Evolutionary conservation across 2,329 filamentous ascomycete genomes (phyloP), one percentile per base, ranked within the genome.

Genomic region (Basipetospora chlamydospora): DNA sequence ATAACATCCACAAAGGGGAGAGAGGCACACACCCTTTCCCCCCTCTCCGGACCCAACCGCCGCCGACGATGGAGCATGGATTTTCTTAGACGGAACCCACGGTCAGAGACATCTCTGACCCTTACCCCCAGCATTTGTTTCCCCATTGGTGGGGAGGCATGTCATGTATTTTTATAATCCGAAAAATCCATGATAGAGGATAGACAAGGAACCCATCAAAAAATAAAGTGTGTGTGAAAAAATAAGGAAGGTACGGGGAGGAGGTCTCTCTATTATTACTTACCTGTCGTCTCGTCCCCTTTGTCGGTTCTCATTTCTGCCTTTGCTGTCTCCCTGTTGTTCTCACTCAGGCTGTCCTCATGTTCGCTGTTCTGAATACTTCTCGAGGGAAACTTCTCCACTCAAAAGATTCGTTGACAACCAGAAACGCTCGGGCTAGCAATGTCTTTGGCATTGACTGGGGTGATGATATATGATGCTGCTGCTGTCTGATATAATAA

Each of bases 181-280:
- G 21, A 38, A 38, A 28, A 38, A 38, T 38, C 35, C 35, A 38
- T 38, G 28, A 38, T 38, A 38, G 35, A 38, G 35, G 35, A 38
- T 32, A 38, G 35, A 37, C 15, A 23, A n/a, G 35, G 31, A 20
- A n/a, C n/a, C n/a, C n/a, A 23, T 33, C 16, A 31, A 36, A 38
- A 22, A 38, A 38, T 38, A 38, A 25, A 35, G 33, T 16, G 35
- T 26, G 21, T 33, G 35, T 38, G 35, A n/a, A n/a, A n/a, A n/a
- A n/a, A n/a, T n/a, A n/a, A n/a, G n/a, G n/a, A n/a, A n/a, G n/a
- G n/a, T n/a, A n/a, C 22, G 6, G 26, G 35, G 18, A 28, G 21
- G 35, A 28, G 18, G 22, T 26, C 35, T 32, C 35, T 21, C 20
- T 10, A 33, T 26, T 28, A 26, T 21, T 25, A 25, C 25, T 37